A percentile compares a stretch with the other conserved stretches of the same genome.
These are phyloP conservation scores for Jacaranda copaia DNA, from an alignment of 257 asterid genomes.

Conservation along the genomic window DNA sequence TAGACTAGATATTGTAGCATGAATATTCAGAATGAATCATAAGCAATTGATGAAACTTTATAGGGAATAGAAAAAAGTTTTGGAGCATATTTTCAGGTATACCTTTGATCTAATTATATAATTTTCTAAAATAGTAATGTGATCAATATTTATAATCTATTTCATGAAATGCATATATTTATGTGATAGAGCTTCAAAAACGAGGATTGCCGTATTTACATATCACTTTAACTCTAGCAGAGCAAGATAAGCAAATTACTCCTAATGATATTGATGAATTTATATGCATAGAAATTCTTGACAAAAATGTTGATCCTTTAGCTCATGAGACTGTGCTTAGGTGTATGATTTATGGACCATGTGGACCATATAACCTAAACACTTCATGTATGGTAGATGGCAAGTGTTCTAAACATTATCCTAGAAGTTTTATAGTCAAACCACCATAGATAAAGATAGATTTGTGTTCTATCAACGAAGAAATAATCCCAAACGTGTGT, in stretches of 20 bases:
- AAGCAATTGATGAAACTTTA: conserved; percentile 10
- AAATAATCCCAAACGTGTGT: background rate
- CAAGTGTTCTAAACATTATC: conserved; percentile 3
- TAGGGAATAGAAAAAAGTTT: background rate
- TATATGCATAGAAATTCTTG: conserved; percentile 21
- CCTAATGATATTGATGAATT: conserved; percentile 1
- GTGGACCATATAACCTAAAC: conserved; percentile 21
- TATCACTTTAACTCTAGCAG: background rate
- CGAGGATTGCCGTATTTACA: conserved; percentile 1
- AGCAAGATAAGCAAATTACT: background rate
- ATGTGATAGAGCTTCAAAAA: conserved; percentile 28
- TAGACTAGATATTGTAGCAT: background rate
- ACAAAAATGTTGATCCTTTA: background rate
- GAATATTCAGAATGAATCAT: background rate
- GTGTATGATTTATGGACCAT: conserved; percentile 17
- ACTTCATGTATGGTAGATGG: conserved; percentile 20
- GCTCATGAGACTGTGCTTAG: background rate
- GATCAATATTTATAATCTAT: background rate
- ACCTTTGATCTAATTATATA: background rate
- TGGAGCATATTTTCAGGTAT: background rate
- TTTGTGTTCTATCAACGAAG: conserved; percentile 9
- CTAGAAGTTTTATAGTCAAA: background rate
- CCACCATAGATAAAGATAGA: background rate
- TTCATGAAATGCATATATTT: background rate
- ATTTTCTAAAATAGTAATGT: background rate